phyloP scores from a whole-genome alignment of 139 green algal genomes.

The Nannochloris sp. region DNA sequence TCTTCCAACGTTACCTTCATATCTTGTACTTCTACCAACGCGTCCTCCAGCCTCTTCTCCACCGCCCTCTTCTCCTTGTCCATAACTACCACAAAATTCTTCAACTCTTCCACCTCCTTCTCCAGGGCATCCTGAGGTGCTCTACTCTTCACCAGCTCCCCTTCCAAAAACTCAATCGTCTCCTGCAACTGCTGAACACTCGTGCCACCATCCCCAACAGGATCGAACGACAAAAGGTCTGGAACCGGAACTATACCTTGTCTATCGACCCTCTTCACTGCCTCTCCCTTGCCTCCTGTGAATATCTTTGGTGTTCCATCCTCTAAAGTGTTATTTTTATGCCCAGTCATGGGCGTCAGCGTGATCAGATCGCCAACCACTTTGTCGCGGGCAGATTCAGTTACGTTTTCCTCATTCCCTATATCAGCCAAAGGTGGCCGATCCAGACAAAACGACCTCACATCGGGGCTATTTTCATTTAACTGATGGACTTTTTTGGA shows the following conservation, averaged over 20 bases:
- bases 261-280: too few relatives aligned
- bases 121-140: not conserved
- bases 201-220: not conserved
- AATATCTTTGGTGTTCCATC: not conserved
- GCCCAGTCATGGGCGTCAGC: not conserved
- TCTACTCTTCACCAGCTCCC: not conserved
- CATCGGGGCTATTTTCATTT: not conserved
- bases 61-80: not conserved
- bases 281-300: too few relatives aligned
- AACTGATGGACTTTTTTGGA: not conserved
- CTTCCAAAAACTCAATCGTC: not conserved
- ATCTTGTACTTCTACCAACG: not conserved
- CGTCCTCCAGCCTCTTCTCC: not conserved
- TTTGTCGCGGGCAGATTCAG: not conserved
- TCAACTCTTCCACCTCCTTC: not conserved
- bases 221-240: not conserved
- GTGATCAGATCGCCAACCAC: not conserved
- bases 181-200: not conserved
- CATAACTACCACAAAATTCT: not conserved
- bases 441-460: not conserved
- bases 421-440: not conserved
- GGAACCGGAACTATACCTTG: not conserved
- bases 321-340: not conserved
- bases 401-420: not conserved
- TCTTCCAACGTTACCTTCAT: not conserved